A percentile compares a stretch with the other conserved stretches of the same genome.
These are phyloP conservation scores for Trichothecium sympodiale DNA, from an alignment of 2,329 filamentous ascomycete species.

Conservation along the genomic window DNA sequence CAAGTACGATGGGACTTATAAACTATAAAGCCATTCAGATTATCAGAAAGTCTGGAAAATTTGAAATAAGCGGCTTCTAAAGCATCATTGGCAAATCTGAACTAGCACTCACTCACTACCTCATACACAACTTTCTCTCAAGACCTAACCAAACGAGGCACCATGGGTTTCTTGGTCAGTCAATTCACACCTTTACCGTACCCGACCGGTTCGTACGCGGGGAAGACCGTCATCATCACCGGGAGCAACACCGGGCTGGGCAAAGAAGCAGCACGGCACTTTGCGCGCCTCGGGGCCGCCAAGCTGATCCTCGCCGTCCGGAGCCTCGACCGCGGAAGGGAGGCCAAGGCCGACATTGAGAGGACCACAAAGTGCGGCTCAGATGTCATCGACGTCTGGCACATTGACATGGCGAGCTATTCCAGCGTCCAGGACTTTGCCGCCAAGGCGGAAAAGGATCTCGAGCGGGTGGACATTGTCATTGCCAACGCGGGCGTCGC, in stretches of 20 bases:
- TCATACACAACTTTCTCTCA: no score
- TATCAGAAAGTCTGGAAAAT: no score
- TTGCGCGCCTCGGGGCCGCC: constrained; percentile 16
- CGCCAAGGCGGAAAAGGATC: constrained; percentile 17
- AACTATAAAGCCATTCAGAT: no score
- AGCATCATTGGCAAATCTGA: no score
- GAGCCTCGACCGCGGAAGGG: constrained; percentile 1
- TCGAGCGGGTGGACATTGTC: constrained; percentile 31
- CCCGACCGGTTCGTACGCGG: constrained; percentile 12
- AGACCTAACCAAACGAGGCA: no score
- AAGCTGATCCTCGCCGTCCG: constrained; percentile 23
- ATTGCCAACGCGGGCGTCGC: constrained; percentile 31
- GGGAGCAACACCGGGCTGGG: constrained; percentile 23
- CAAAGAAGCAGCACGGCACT: constrained; percentile 21
- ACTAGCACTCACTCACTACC: no score
- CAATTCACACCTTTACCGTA: constrained; percentile 8
- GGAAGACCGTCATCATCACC: constrained; percentile 22
- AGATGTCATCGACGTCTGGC: constrained; percentile 14
- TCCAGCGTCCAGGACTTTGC: constrained; percentile 12
- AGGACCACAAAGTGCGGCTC: constrained; percentile 10
- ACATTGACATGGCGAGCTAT: constrained; percentile 15
- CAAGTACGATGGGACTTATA: no score
- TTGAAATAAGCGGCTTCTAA: no score
- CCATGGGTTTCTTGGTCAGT: no score
- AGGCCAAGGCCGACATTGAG: constrained; percentile 21